Evolutionary conservation across 2,329 filamentous ascomycete genomes (phyloP), one percentile per base, ranked within the genome.

Genomic region (Cercospora sojina): DNA sequence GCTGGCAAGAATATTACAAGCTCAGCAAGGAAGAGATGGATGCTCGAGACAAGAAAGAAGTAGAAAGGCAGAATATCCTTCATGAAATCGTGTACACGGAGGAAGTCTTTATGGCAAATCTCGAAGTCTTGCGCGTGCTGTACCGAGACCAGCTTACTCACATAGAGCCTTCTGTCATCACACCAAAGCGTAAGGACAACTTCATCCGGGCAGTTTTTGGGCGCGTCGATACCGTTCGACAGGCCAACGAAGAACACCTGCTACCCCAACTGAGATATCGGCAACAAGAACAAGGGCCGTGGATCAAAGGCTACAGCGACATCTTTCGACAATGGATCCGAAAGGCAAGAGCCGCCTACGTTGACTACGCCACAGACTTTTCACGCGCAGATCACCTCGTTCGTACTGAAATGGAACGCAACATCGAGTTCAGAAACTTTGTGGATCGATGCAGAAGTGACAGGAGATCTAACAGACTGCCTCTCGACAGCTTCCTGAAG

Each of bases 281-380:
- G 27, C 95, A 99, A 78, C 91, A 95, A 74, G 95, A 98, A 77
- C 94, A 99, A 80, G 95, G 95, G 0, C 95, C 95, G 0, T 99
- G 93, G 88, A 90, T 99, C 66, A 84, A 87, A 12, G 95, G 95
- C 3, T 97, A 97, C 80, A 97, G 93, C 76, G 95, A 98, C 75
- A 92, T 99, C 59, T 98, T 99, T 83, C 86, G 95, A 66, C 95
- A 99, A 80, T 99, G 95, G 95, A 97, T 98, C 69, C 88, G 95
- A 69, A 98, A 97, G 79, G 95, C 95, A 32, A 92, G 90, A 78
- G 83, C 86, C 2, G 90, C 92, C 10, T 99, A 98, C 77, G 88
- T 97, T 67, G 93, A 96, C 66, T 99, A 98, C 78, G 94, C 94
- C 43, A 89, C 90, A 1, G 89, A 89, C 0, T 98, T 95, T 72